A percentile compares a stretch with the other conserved stretches of the same genome.
phyloP scores from a whole-genome alignment of 164 flowering plant species.

The Akebia trifoliata region DNA sequence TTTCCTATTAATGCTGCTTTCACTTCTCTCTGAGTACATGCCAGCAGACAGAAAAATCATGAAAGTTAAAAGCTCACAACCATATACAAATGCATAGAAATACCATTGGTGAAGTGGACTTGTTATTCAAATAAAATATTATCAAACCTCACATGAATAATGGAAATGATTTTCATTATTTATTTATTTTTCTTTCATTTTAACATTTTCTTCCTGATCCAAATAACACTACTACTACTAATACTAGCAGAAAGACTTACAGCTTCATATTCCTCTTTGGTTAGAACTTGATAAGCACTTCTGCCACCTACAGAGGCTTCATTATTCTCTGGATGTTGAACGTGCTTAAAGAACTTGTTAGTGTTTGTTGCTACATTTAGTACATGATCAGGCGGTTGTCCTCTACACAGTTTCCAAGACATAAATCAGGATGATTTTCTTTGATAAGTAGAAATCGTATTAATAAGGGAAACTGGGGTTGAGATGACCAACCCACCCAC shows the following conservation, averaged over 20 bases:
- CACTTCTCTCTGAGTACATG: slow-evolving; percentile 61
- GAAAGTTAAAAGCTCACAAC: background rate
- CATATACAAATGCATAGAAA: too few relatives aligned
- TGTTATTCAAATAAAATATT: too few relatives aligned
- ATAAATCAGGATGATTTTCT: slow-evolving; percentile 9
- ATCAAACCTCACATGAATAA: too few relatives aligned
- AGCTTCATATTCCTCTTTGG: slow-evolving; percentile 85
- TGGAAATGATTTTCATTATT: too few relatives aligned
- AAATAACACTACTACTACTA: too few relatives aligned
- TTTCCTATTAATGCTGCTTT: slow-evolving; percentile 85
- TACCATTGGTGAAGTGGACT: too few relatives aligned
- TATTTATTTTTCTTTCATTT: background rate
- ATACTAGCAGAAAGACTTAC: too few relatives aligned
- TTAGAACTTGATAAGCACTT: slow-evolving; percentile 63
- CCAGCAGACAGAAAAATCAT: slow-evolving; percentile 7
- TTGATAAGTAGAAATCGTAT: too few relatives aligned
- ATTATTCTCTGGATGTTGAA: slow-evolving; percentile 39
- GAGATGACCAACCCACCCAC: too few relatives aligned
- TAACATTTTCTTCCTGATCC: background rate
- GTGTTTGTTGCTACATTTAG: slow-evolving; percentile 79
- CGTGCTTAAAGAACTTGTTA: slow-evolving; percentile 76
- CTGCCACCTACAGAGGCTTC: slow-evolving; percentile 35
- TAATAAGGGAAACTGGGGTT: too few relatives aligned
- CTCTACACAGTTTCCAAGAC: slow-evolving; percentile 41
- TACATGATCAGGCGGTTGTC: slow-evolving; percentile 93